Conservation (phyloP, 345 rosid genomes). For the Jatropha curcas region DNA sequence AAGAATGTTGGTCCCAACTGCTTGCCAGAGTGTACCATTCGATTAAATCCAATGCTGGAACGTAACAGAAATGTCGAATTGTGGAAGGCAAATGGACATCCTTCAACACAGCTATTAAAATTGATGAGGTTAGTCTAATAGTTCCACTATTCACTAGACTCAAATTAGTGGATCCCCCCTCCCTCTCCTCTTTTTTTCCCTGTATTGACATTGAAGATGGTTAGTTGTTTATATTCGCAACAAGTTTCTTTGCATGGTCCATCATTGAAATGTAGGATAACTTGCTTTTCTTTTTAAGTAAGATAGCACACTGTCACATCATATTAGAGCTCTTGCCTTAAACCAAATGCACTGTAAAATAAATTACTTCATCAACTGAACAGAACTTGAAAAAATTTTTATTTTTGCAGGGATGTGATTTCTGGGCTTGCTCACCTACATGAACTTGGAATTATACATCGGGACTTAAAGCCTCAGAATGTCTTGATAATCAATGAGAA, state of each 20-base stretch:
- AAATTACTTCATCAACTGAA: slow-evolving; percentile 3
- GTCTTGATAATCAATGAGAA: slow-evolving; percentile 68
- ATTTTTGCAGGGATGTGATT: slow-evolving; percentile 67
- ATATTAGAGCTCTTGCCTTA: background rate
- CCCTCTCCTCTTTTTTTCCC: background rate
- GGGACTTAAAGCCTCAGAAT: slow-evolving; percentile 94
- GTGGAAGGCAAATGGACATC: slow-evolving; percentile 65
- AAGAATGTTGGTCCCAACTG: slow-evolving; percentile 22
- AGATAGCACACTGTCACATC: background rate
- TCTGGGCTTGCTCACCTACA: slow-evolving; percentile 84
- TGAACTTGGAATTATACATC: slow-evolving; percentile 84
- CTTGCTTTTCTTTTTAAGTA: background rate
- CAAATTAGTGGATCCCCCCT: background rate
- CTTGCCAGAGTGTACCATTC: slow-evolving; percentile 27
- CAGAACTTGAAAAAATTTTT: background rate
- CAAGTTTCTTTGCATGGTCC: background rate
- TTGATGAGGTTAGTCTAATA: slow-evolving; percentile 54
- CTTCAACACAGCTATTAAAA: slow-evolving; percentile 55
- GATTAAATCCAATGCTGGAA: slow-evolving; percentile 35
- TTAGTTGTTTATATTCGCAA: background rate
- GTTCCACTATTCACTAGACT: background rate
- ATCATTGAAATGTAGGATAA: background rate
- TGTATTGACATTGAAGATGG: background rate
- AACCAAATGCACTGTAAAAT: background rate
- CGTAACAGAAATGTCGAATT: slow-evolving; percentile 42